These are phyloP conservation scores for Paraconiothyrium brasiliense DNA, from an alignment of 2,329 filamentous ascomycete genomes.

Conservation along the genomic window DNA sequence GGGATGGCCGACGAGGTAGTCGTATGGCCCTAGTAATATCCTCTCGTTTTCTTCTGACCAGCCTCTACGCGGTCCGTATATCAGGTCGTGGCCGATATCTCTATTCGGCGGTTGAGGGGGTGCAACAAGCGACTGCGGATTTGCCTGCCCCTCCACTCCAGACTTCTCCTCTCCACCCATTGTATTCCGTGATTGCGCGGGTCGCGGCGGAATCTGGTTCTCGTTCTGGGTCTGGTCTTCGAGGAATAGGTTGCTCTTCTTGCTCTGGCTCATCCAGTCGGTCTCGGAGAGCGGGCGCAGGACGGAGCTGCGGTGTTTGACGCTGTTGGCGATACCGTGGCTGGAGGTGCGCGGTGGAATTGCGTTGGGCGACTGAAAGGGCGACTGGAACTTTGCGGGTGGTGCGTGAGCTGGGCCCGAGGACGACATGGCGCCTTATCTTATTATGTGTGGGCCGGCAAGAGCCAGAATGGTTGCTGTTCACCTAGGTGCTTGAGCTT, in stretches of 20 bases:
- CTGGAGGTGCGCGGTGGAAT: slow-evolving; percentile 53
- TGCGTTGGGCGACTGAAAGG: slow-evolving; percentile 47
- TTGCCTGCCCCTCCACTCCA: slow-evolving; percentile 28
- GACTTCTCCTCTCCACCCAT: slow-evolving; percentile 13
- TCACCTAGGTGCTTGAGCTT: slow-evolving; percentile 2
- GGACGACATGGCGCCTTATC: slow-evolving; percentile 8
- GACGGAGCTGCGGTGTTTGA: slow-evolving; percentile 40
- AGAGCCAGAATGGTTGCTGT: slow-evolving; percentile 3
- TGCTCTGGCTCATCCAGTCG: slow-evolving; percentile 52
- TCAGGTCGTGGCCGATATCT: slow-evolving; percentile 49
- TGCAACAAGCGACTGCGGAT: slow-evolving; percentile 34
- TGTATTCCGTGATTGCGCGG: slow-evolving; percentile 22
- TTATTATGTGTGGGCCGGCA: slow-evolving; percentile 8
- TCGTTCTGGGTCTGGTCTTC: slow-evolving; percentile 9
- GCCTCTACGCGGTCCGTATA: slow-evolving; percentile 53
- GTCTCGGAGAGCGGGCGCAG: slow-evolving; percentile 50
- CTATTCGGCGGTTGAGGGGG: slow-evolving; percentile 40
- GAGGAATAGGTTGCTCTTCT: slow-evolving; percentile 49
- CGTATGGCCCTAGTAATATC: slow-evolving; percentile 79
- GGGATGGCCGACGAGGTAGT: slow-evolving; percentile 80
- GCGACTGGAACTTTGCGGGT: slow-evolving; percentile 24
- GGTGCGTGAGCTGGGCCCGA: slow-evolving; percentile 4
- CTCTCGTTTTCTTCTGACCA: slow-evolving; percentile 81
- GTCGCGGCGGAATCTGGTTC: slow-evolving; percentile 18
- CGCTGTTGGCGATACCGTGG: slow-evolving; percentile 42